Percentiles rank a stretch among this genome's conserved stretches.
These are phyloP conservation scores for Termitomyces sp. DNA, from an alignment of 768 basidiomycete species.

Conservation along the genomic window DNA sequence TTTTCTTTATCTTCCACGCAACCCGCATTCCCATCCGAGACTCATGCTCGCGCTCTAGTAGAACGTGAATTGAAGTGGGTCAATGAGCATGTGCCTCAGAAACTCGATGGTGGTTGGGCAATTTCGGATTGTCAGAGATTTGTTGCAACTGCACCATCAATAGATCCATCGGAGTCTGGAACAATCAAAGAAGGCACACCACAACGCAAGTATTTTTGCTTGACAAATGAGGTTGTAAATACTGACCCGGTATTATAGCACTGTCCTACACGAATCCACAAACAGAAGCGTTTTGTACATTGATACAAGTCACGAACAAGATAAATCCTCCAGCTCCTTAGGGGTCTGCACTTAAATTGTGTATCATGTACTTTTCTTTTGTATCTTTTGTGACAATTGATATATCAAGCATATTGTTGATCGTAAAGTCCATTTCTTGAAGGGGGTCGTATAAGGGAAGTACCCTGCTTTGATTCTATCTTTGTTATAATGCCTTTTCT, in stretches of 20 bases:
- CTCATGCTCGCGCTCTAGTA: slow-evolving; percentile 48
- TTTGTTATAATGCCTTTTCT: too few relatives aligned
- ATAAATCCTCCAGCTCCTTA: slow-evolving; percentile 22
- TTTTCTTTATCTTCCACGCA: slow-evolving; percentile 54
- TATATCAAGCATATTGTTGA: too few relatives aligned
- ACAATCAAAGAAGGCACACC: slow-evolving; percentile 3
- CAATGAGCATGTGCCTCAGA: slow-evolving; percentile 40
- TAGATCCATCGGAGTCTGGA: slow-evolving; percentile 27
- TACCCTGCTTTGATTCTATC: too few relatives aligned
- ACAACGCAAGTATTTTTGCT: slow-evolving; percentile 31
- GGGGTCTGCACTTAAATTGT: too few relatives aligned
- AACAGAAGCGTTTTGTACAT: slow-evolving; percentile 76
- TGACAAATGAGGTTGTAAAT: slow-evolving; percentile 21
- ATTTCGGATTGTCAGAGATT: slow-evolving; percentile 65
- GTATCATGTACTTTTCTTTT: not conserved
- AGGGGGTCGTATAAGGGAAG: too few relatives aligned
- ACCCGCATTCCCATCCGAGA: slow-evolving; percentile 54
- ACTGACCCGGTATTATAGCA: slow-evolving; percentile 35
- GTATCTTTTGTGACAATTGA: not conserved
- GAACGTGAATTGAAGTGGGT: slow-evolving; percentile 66
- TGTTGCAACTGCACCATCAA: slow-evolving; percentile 51
- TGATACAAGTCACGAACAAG: slow-evolving; percentile 78
- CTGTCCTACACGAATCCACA: slow-evolving; percentile 84
- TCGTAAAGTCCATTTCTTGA: too few relatives aligned
- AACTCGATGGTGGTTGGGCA: slow-evolving; percentile 28